phyloP scores from a whole-genome alignment of 164 flowering plant species.

The Nelumbo lutea region DNA sequence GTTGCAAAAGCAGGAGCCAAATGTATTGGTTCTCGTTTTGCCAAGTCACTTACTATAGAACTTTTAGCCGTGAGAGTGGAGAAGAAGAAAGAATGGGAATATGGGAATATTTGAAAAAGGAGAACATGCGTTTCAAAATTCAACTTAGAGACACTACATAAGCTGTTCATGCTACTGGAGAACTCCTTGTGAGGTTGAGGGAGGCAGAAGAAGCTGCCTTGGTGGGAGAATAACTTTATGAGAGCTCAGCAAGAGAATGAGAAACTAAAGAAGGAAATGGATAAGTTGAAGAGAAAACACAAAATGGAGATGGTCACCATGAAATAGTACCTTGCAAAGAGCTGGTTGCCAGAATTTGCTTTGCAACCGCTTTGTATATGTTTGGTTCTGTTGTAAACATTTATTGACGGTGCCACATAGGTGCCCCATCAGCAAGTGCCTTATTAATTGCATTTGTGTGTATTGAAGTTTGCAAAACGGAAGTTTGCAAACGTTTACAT shows the following conservation, averaged over 20 bases:
- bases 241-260: conserved; percentile 64
- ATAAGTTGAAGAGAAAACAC: conserved; percentile 84
- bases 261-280: conserved; percentile 73
- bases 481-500: too few species aligned
- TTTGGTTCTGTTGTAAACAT: too few species aligned
- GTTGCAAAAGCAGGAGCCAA: conserved; percentile 75
- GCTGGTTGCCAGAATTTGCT: conserved; percentile 84
- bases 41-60: conserved; percentile 77
- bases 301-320: conserved; percentile 89
- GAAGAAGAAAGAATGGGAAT: conserved; percentile 67
- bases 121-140: conserved; percentile 64
- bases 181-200: conserved; percentile 80
- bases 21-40: conserved; percentile 62
- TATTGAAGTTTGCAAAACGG: too few species aligned
- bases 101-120: conserved; percentile 52
- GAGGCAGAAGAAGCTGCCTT: conserved; percentile 84
- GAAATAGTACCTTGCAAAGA: conserved; percentile 90
- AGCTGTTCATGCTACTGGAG: conserved; percentile 98
- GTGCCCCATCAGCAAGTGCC: too few species aligned
- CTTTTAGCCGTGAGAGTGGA: conserved; percentile 76
- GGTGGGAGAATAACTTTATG: conserved; percentile 52
- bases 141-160: conserved; percentile 96
- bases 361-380: conserved; percentile 28
- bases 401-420: too few species aligned
- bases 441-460: too few species aligned